A percentile compares a stretch with the other conserved stretches of the same genome.
Evolutionary conservation across 306 rosid species (phyloP).

Genomic region (Urtica urens): DNA sequence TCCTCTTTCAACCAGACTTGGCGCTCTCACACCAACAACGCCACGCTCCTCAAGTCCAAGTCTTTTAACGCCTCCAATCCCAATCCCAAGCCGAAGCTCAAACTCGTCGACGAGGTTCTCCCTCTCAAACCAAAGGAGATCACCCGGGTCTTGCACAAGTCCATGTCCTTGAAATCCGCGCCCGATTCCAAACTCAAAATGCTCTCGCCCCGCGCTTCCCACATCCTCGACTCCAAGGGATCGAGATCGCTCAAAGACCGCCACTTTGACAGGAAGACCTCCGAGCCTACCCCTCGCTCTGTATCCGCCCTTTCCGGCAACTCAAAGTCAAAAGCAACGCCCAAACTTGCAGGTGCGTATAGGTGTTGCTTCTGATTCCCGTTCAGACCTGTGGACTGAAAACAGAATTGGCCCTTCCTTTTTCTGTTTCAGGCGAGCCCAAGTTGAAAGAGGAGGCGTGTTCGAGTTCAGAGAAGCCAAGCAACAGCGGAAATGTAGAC

Average conservation of each 20-base stretch:
- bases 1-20: constrained; percentile 7
- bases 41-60: constrained; percentile 50
- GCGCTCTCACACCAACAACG: constrained; percentile 41
- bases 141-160: too few species aligned
- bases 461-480: too few species aligned
- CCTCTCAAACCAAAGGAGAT: constrained; percentile 54
- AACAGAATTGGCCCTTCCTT: too few species aligned
- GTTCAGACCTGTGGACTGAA: too few species aligned
- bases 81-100: constrained; percentile 58
- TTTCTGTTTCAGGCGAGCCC: too few species aligned
- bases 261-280: constrained; percentile 48
- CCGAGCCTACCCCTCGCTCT: too few species aligned
- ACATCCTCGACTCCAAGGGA: constrained; percentile 46
- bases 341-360: too few species aligned
- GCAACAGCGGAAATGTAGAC: too few species aligned
- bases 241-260: constrained; percentile 50
- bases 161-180: constrained; percentile 52
- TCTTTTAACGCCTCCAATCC: constrained; percentile 51
- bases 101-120: constrained; percentile 51
- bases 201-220: constrained; percentile 35
- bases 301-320: too few species aligned
- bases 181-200: constrained; percentile 65
- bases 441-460: too few species aligned
- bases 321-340: too few species aligned
- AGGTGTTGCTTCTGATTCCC: too few species aligned